phyloP scores from a whole-genome alignment of 306 rosid genomes.

The Casuarina glauca region DNA sequence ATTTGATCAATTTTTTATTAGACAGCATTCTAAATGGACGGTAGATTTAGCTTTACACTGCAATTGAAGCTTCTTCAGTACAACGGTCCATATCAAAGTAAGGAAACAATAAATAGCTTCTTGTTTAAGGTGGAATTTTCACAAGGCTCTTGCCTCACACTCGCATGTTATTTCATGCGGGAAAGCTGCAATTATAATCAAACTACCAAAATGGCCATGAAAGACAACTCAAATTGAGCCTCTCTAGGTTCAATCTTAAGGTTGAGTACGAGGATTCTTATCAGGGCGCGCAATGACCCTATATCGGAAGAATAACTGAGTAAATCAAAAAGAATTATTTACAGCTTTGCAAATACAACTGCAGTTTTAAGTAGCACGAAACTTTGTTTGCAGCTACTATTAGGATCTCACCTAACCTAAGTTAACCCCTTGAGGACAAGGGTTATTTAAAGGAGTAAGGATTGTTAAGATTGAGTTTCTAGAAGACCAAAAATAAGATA shows the following conservation, averaged over 20 bases:
- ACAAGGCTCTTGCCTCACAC: neutral
- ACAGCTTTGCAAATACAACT: neutral
- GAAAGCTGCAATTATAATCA: neutral
- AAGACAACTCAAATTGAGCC: constrained; percentile 1
- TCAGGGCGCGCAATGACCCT: neutral
- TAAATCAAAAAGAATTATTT: neutral
- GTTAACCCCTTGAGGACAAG: too few relatives aligned
- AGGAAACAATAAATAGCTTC: neutral
- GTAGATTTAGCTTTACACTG: neutral
- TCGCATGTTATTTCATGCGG: neutral
- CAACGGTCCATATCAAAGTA: neutral
- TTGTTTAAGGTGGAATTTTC: neutral
- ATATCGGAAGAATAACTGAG: neutral
- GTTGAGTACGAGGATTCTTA: neutral
- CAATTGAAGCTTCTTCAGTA: neutral
- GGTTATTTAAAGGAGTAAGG: too few relatives aligned
- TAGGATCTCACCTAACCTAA: too few relatives aligned
- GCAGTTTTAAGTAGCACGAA: neutral
- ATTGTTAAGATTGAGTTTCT: too few relatives aligned
- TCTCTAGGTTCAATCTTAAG: neutral
- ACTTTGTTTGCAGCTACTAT: too few relatives aligned
- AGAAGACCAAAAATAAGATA: too few relatives aligned
- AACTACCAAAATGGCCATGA: neutral
- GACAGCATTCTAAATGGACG: neutral
- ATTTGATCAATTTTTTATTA: neutral